Conservation (phyloP, 2,329 filamentous ascomycete genomes). For the Neonectria punicea region DNA sequence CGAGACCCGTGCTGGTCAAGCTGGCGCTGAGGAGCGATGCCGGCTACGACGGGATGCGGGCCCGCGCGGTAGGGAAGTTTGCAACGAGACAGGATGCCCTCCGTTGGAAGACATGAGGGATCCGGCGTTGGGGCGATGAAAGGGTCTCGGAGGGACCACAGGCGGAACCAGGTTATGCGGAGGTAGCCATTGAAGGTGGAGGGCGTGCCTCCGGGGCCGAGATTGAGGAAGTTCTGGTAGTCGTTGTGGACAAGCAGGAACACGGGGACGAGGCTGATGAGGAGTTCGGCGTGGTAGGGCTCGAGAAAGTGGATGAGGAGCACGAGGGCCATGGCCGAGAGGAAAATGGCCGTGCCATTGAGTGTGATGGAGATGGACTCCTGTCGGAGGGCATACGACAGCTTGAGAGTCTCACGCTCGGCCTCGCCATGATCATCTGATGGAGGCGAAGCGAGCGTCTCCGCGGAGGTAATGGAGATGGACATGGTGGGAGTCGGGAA, state of each 20-base stretch:
- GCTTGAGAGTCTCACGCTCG: conserved; percentile 36
- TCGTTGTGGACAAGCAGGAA: conserved; percentile 71
- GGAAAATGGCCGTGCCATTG: conserved; percentile 60
- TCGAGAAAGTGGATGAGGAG: conserved; percentile 63
- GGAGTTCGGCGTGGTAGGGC: conserved; percentile 57
- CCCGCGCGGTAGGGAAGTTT: conserved; percentile 71
- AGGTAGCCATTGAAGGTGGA: conserved; percentile 78
- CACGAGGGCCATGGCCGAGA: conserved; percentile 58
- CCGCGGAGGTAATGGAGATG: conserved; percentile 40
- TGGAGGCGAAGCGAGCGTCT: conserved; percentile 39
- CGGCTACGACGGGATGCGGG: conserved; percentile 73
- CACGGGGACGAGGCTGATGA: conserved; percentile 62
- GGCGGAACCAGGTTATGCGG: conserved; percentile 75
- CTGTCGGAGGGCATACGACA: conserved; percentile 46
- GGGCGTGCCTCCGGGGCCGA: conserved; percentile 85
- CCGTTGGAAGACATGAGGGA: conserved; percentile 60
- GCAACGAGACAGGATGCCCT: conserved; percentile 65
- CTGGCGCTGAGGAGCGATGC: conserved; percentile 86
- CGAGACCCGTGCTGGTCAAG: conserved; percentile 71
- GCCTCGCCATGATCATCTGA: conserved; percentile 34
- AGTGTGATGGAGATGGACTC: conserved; percentile 66
- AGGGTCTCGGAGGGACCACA: conserved; percentile 79
- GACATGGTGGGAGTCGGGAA: conserved; percentile 36
- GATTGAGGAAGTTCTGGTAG: conserved; percentile 78
- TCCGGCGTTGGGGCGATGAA: conserved; percentile 67